Evolutionary conservation across 331 rosid genomes (phyloP).

Genomic region (Acacia concinna): DNA sequence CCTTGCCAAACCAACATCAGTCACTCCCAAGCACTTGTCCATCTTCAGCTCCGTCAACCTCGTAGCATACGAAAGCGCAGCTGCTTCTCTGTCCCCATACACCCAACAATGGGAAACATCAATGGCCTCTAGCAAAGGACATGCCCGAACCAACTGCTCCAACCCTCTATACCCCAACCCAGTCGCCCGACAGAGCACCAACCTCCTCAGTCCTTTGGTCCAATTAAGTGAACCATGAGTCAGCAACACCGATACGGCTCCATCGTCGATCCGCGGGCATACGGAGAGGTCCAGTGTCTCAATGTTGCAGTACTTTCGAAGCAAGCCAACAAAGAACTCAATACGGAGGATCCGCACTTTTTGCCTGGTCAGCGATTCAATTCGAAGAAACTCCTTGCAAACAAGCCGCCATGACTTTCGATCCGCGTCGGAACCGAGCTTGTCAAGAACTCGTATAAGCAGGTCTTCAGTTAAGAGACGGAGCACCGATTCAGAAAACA

Average conservation of each 20-base stretch:
- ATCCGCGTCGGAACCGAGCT: slow-evolving; percentile 37
- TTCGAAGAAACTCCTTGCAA: slow-evolving; percentile 57
- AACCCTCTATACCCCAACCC: slow-evolving; percentile 54
- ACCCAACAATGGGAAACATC: slow-evolving; percentile 59
- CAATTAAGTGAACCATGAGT: slow-evolving; percentile 39
- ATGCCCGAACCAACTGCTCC: slow-evolving; percentile 45
- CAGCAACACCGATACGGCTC: slow-evolving; percentile 38
- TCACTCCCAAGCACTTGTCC: slow-evolving; percentile 60
- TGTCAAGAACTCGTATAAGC: slow-evolving; percentile 34
- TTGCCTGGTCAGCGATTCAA: slow-evolving; percentile 41
- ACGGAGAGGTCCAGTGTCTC: slow-evolving; percentile 48
- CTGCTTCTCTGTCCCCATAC: slow-evolving; percentile 62
- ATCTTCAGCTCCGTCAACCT: slow-evolving; percentile 53
- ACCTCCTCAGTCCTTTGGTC: slow-evolving; percentile 40
- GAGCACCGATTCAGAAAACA: slow-evolving; percentile 40
- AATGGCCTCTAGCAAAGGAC: slow-evolving; percentile 49
- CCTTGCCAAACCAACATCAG: slow-evolving; percentile 65
- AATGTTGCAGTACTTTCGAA: slow-evolving; percentile 44
- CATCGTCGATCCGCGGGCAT: slow-evolving; percentile 58
- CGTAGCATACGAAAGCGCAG: slow-evolving; percentile 48
- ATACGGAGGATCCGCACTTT: slow-evolving; percentile 49
- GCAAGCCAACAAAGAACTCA: slow-evolving; percentile 43
- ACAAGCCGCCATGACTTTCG: slow-evolving; percentile 56
- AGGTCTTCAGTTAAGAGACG: slow-evolving; percentile 51
- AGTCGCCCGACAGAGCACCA: slow-evolving; percentile 53